Conservation (phyloP, 345 rosid species). For the Boechera retrofracta region DNA sequence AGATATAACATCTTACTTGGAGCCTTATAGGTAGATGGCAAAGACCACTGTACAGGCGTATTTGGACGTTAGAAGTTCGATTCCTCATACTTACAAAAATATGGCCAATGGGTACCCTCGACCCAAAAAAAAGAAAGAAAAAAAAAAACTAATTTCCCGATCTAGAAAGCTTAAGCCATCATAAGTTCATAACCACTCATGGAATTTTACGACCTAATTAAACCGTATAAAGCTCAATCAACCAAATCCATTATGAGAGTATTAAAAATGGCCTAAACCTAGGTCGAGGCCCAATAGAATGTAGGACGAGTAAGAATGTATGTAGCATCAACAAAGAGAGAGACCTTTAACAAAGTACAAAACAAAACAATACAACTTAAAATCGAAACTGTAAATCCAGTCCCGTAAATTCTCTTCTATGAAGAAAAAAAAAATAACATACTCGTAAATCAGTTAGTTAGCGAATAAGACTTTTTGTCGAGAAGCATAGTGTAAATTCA, state of each 20-base stretch:
- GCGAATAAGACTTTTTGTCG: not conserved
- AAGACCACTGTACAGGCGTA: too few species aligned
- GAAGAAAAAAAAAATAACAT: not conserved
- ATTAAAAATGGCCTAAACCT: not conserved
- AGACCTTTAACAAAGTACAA: not conserved
- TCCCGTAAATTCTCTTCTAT: not conserved
- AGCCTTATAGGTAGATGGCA: too few species aligned
- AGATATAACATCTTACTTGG: too few species aligned
- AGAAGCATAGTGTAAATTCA: not conserved
- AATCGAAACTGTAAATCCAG: not conserved
- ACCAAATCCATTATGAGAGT: not conserved
- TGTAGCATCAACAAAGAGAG: not conserved
- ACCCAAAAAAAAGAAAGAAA: too few species aligned
- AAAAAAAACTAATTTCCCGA: too few species aligned
- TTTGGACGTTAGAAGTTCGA: too few species aligned
- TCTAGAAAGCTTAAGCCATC: too few species aligned
- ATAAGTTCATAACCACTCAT: not conserved
- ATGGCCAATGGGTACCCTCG: too few species aligned
- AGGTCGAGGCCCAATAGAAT: slow-evolving; percentile 7
- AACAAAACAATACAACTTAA: not conserved
- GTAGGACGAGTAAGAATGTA: not conserved
- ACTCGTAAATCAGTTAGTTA: not conserved
- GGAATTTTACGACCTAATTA: not conserved
- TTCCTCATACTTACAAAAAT: too few species aligned
- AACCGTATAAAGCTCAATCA: not conserved